Conservation (phyloP, 768 basidiomycete genomes). For the Kwoniella sp. region DNA sequence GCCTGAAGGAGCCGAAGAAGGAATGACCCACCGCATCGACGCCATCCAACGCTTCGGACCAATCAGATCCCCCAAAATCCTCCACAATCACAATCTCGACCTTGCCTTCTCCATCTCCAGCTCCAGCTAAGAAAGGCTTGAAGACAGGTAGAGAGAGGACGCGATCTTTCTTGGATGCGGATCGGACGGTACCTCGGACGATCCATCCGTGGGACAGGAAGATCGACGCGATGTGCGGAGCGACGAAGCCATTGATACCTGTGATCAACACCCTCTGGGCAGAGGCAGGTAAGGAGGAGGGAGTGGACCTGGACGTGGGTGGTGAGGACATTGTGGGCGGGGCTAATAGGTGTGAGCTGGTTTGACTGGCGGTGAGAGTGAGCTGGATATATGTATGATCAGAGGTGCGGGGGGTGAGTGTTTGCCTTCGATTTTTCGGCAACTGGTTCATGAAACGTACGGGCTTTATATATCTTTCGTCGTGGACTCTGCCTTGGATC, state of each 20-base stretch:
- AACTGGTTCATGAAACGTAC: too few relatives aligned
- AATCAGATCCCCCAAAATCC: constrained; percentile 45
- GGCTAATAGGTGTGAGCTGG: too few relatives aligned
- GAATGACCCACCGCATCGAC: constrained; percentile 41
- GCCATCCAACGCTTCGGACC: constrained; percentile 38
- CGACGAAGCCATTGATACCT: constrained; percentile 48
- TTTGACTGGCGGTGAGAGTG: too few relatives aligned
- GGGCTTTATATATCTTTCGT: too few relatives aligned
- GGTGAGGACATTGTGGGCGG: neutral
- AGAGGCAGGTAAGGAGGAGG: neutral
- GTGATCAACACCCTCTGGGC: constrained; percentile 42
- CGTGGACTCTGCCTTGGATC: too few relatives aligned
- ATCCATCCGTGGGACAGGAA: constrained; percentile 47
- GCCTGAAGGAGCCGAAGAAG: too few relatives aligned
- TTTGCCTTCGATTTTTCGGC: too few relatives aligned
- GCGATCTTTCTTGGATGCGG: constrained; percentile 30
- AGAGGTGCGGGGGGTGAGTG: too few relatives aligned
- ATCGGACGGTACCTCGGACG: constrained; percentile 50
- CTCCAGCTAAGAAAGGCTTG: constrained; percentile 25
- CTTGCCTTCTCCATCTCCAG: constrained; percentile 23
- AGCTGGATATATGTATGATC: too few relatives aligned
- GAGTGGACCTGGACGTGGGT: neutral
- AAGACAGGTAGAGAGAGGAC: constrained; percentile 29
- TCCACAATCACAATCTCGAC: constrained; percentile 41
- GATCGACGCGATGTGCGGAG: constrained; percentile 41